Base-by-base conservation (phyloP, 768 basidiomycete species). In the Podaxis pistillaris region DNA sequence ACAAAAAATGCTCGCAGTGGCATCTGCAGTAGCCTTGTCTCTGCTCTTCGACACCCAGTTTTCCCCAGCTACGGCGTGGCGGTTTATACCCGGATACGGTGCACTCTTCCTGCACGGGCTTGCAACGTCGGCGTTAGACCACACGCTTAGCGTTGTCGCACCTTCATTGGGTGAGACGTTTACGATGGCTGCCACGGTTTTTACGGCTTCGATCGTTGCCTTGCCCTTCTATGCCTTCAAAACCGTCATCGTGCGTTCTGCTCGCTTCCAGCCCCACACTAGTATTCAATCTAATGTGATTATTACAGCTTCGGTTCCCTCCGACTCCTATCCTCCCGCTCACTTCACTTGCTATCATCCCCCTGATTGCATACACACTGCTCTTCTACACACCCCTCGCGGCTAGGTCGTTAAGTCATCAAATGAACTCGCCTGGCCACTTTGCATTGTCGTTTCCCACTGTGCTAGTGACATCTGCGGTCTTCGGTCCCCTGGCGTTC, bases 221-320 rank as follows among this genome's bases (percentile, higher is more conserved):
- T 77, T 90, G 26, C 85, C 88, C 15, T 80, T 90, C 60, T 91
- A 90, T 67, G 66, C 81, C 6, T 84, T 90, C 68, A 78, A 83
- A 68, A 79, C 81, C 60, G 68, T 87, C 7, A 57, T 90, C 58
- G 90, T 91, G 68, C 64, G 86, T 72, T 51, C 51, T 44, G 17
- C 59, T 13, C 30, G 56, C 41, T 9, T 9, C 33, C 33, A 9
- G 60, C 36, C 26, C 7, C 36, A 5, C 22, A 4, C 19, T 22
- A 11, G 15, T 22, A 51, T 37, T 70, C 65, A 24, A 68, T 47
- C 63, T 52, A 52, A 46, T 61, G 44, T 22, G 17, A 46, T 53
- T 19, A 63, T 49, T 60, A n/a, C 57, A 86, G 85, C 79, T 86
- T 22, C 75, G 79, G 61, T 79, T 79, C 57, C 82, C 83, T 1